Evolutionary conservation across 2,329 filamentous ascomycete species (phyloP), one percentile per base, ranked within the genome.

Genomic region (Diaporthe ilicicola): DNA sequence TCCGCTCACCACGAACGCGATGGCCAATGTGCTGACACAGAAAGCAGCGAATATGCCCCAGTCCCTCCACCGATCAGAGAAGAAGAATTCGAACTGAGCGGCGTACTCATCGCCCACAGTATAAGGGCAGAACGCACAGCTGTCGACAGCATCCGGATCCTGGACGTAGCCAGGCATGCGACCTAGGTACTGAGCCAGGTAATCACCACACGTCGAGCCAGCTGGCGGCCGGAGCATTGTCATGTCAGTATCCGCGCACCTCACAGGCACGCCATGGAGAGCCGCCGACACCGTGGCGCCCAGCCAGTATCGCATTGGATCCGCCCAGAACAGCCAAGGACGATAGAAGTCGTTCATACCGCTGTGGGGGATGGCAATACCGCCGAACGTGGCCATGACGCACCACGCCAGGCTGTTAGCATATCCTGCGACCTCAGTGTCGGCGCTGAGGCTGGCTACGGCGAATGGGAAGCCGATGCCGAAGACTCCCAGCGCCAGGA

Each of bases 221-320:
- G 0, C 8, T 9, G 55, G 55, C 8, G 22, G 55, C 8, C 4
- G 27, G 8, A 59, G 17, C 13, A 29, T 29, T 1, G 37, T 59
- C 37, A 59, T 44, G 55, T 67, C 64, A 5, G n/a, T 6, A 1
- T 56, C 64, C 22, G 64, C 34, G n/a, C 64, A 67, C 1, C 17
- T 5, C 12, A 67, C 64, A 5, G 46, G 34, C 12, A 42, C 24
- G n/a, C 29, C 64, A 10, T 51, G 29, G 1, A 67, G 46, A 7
- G 64, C 64, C n/a, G 64, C 24, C 12, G 44, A 53, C 29, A 92
- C 82, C 78, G 93, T 86, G 4, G 88, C 90, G 29, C 85, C 83
- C 50, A 93, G 84, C 19, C 93, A 82, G 78, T 94, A 94, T 0
- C 55, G 55, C 37, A 59, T 59, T 7, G 55, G 55, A n/a, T 59